Evolutionary conservation across 2,329 filamentous ascomycete species (phyloP).

Genomic region (Pseudogymnoascus sp.): DNA sequence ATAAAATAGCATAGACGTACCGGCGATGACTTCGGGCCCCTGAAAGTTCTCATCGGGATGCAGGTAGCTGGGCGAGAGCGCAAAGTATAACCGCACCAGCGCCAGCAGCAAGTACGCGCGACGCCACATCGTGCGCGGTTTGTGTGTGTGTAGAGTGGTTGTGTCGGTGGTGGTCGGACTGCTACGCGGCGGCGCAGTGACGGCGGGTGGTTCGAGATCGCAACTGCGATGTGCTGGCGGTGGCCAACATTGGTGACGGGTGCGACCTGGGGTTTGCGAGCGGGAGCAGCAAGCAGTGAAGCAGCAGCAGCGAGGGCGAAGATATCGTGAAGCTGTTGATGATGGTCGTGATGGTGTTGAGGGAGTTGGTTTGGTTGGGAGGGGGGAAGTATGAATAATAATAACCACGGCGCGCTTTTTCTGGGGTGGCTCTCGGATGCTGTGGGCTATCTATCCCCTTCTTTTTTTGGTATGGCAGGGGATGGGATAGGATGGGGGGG

Average conservation of each 20-base stretch:
- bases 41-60: conserved; percentile 99
- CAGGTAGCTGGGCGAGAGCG: conserved; percentile 88
- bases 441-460: neutral
- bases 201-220: neutral
- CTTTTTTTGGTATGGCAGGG: neutral
- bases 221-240: neutral
- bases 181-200: neutral
- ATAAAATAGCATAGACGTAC: conserved; percentile 45
- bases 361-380: neutral
- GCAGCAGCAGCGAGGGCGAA: neutral
- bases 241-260: neutral
- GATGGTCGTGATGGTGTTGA: neutral
- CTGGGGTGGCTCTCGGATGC: neutral
- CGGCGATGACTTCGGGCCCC: conserved; percentile 92
- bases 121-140: conserved; percentile 65
- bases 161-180: neutral
- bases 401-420: neutral
- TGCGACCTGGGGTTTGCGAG: neutral
- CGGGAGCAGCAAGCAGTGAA: neutral
- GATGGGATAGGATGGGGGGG: neutral
- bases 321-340: neutral
- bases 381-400: neutral
- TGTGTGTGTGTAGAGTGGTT: neutral
- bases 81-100: conserved; percentile 86
- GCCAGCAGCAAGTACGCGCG: conserved; percentile 79